Conservation (phyloP, 805 yeast genomes). For the Hemisphaericaspora nanyangensis region DNA sequence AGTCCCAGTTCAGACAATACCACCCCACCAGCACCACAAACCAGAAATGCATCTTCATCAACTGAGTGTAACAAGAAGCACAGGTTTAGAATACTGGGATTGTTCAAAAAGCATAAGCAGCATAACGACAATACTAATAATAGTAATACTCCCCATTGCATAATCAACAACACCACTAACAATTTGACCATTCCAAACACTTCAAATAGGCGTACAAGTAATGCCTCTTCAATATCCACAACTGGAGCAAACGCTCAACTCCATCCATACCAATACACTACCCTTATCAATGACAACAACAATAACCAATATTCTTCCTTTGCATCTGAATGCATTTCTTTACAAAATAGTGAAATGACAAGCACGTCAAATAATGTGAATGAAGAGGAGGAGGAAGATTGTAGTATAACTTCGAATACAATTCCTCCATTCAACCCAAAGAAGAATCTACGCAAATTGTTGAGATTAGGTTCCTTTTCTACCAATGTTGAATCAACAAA, state of each 20-base stretch:
- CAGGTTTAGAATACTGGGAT: conserved; percentile 5
- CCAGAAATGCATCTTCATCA: neutral
- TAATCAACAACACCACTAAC: neutral
- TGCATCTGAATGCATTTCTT: conserved; percentile 34
- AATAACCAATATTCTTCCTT: conserved; percentile 25
- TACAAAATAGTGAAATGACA: conserved; percentile 38
- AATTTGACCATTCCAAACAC: neutral
- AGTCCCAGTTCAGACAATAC: neutral
- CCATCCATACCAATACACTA: conserved; percentile 2
- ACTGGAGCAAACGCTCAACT: neutral
- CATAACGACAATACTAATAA: neutral
- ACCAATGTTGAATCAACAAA: neutral
- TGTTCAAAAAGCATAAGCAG: conserved; percentile 3
- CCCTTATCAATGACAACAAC: neutral
- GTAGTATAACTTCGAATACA: too few species aligned
- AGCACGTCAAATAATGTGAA: conserved; percentile 1
- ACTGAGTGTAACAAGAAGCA: conserved; percentile 4
- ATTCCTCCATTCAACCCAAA: neutral
- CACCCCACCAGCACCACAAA: neutral
- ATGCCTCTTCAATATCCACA: neutral
- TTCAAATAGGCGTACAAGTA: neutral
- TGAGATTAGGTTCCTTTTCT: conserved; percentile 9
- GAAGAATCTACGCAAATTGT: conserved; percentile 6
- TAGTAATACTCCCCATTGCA: neutral
- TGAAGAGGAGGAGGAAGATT: conserved; percentile 3